Evolutionary conservation across 345 rosid genomes (phyloP).

Genomic region (Corchorus olitorius): DNA sequence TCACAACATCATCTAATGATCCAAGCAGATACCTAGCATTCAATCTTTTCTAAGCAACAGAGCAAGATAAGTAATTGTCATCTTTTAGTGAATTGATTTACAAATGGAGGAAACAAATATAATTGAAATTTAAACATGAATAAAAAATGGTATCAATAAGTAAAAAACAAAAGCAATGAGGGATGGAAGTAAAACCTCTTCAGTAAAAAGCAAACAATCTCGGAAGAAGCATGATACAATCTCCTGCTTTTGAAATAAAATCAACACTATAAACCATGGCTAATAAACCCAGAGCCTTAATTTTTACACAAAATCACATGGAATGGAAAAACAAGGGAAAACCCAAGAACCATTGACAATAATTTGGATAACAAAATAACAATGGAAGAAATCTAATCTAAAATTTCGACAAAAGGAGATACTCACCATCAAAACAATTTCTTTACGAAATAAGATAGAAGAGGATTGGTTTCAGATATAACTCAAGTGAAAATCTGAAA

Average conservation of each 20-base stretch:
- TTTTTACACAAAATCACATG: too few relatives aligned
- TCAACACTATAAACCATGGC: too few relatives aligned
- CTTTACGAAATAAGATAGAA: too few relatives aligned
- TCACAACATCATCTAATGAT: constrained; percentile 45
- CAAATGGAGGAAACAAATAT: constrained; percentile 16
- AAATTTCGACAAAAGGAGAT: too few relatives aligned
- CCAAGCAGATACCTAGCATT: constrained; percentile 51
- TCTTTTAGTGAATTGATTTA: constrained; percentile 89
- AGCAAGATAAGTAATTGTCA: constrained; percentile 67
- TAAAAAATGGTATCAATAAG: background rate
- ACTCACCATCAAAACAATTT: too few relatives aligned
- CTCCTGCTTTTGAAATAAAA: constrained; percentile 69
- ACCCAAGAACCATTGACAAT: too few relatives aligned
- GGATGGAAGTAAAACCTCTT: constrained; percentile 61
- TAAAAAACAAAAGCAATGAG: background rate
- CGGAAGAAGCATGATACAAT: constrained; percentile 90
- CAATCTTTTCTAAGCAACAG: constrained; percentile 52
- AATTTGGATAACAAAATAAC: too few relatives aligned
- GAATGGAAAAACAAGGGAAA: too few relatives aligned
- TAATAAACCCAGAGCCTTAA: too few relatives aligned
- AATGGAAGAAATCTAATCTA: too few relatives aligned
- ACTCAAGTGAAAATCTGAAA: too few relatives aligned
- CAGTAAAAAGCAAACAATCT: constrained; percentile 87
- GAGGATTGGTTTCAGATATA: too few relatives aligned
- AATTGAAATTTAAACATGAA: background rate